Percentiles rank a stretch among this genome's conserved stretches.
Evolutionary conservation across 2,329 filamentous ascomycete genomes (phyloP).

Genomic region (Torrubiellomyces zombiae): DNA sequence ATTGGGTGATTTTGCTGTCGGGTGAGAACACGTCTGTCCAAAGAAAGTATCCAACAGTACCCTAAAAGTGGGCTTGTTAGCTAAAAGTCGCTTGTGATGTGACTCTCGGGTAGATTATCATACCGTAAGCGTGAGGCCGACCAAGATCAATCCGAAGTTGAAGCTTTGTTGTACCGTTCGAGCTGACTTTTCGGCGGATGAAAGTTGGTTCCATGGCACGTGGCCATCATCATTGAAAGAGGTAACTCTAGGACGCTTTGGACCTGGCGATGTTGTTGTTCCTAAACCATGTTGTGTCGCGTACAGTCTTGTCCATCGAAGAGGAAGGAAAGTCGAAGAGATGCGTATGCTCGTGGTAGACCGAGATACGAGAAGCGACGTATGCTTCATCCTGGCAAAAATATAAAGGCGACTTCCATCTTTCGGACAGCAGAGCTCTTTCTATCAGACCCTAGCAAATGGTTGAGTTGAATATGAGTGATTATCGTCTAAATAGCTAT

Average conservation of each 20-base stretch:
- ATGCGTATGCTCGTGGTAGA: conserved; percentile 13
- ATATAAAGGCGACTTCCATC: too few species aligned
- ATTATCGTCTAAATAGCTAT: too few species aligned
- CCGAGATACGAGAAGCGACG: conserved; percentile 19
- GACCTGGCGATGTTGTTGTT: conserved; percentile 16
- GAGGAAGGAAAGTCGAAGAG: conserved; percentile 20
- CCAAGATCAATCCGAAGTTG: conserved; percentile 64
- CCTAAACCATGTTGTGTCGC: conserved; percentile 37
- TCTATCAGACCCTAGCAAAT: too few species aligned
- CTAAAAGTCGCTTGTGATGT: too few species aligned
- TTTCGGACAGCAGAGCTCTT: too few species aligned
- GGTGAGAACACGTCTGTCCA: conserved; percentile 72
- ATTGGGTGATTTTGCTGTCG: conserved; percentile 72
- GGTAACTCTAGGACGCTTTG: conserved; percentile 55
- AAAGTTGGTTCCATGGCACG: conserved; percentile 67
- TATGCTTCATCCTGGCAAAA: conserved; percentile 32
- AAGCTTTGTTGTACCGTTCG: conserved; percentile 80
- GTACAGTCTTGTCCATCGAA: conserved; percentile 37
- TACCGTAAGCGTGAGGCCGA: conserved; percentile 64
- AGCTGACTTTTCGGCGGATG: conserved; percentile 58
- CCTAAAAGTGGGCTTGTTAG: too few species aligned
- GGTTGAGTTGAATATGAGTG: too few species aligned
- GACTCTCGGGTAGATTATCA: conserved; percentile 7
- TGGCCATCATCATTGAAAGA: conserved; percentile 74
- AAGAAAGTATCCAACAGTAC: conserved; percentile 60